phyloP scores from a whole-genome alignment of 1,139 yeast species.

The Oligophagozyma castellii region DNA sequence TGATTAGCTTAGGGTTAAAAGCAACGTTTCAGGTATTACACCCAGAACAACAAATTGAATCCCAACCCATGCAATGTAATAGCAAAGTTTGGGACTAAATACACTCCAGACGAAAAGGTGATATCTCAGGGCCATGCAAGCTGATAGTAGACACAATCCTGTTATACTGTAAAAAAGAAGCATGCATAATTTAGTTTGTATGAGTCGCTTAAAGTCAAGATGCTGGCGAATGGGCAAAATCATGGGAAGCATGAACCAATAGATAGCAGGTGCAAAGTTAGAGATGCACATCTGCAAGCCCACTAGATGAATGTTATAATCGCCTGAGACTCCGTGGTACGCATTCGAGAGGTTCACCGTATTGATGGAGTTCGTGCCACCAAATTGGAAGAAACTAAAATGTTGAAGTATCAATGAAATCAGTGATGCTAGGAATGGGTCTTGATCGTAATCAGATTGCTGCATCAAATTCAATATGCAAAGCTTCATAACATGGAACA shows the following conservation, averaged over 20 bases:
- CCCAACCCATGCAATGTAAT: conserved; percentile 63
- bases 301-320: conserved; percentile 57
- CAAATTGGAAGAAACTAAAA: conserved; percentile 71
- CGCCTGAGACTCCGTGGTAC: conserved; percentile 63
- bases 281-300: conserved; percentile 69
- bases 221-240: too few species aligned
- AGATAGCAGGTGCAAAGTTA: conserved; percentile 76
- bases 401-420: conserved; percentile 40
- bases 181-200: conserved; percentile 10
- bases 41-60: conserved; percentile 30
- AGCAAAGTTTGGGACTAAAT: conserved; percentile 82
- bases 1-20: not conserved
- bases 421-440: conserved; percentile 8
- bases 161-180: conserved; percentile 43
- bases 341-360: conserved; percentile 85
- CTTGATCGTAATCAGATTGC: conserved; percentile 4
- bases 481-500: conserved; percentile 31
- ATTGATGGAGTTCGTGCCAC: conserved; percentile 85
- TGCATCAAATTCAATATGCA: conserved; percentile 5
- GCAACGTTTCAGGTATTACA: conserved; percentile 13
- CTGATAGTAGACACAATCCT: conserved; percentile 44
- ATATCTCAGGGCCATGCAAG: conserved; percentile 65
- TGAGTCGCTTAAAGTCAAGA: not conserved
- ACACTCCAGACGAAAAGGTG: conserved; percentile 97
- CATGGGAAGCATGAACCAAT: conserved; percentile 55